Evolutionary conservation across 192 early-diverging fungal species (phyloP).

Genomic region (Backusella tuberculispora): DNA sequence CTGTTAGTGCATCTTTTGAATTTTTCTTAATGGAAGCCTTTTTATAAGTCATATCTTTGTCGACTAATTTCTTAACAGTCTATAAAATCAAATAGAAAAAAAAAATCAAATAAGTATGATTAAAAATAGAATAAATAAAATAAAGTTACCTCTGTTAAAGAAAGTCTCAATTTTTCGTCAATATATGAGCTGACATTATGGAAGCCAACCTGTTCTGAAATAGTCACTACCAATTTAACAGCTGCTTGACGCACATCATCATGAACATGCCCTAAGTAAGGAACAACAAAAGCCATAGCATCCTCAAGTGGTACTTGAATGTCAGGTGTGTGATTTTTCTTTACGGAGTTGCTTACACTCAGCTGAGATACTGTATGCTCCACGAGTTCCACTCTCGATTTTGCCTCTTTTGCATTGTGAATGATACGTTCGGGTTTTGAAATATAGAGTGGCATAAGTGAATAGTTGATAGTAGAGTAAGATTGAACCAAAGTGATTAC

Average conservation of each 20-base stretch:
- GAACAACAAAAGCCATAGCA: conserved; percentile 23
- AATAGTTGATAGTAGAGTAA: neutral
- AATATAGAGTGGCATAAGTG: conserved; percentile 19
- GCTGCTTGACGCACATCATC: conserved; percentile 25
- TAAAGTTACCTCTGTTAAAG: conserved; percentile 12
- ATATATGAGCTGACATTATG: conserved; percentile 20
- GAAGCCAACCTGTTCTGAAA: conserved; percentile 29
- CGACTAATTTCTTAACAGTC: conserved; percentile 21
- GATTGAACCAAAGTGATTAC: conserved; percentile 21
- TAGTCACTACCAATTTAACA: conserved; percentile 18
- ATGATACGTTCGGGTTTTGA: conserved; percentile 31
- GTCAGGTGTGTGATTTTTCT: neutral
- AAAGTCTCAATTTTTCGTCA: neutral
- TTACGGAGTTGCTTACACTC: neutral
- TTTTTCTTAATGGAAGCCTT: neutral
- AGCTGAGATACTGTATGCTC: conserved; percentile 18
- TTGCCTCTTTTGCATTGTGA: conserved; percentile 28
- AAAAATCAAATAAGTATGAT: neutral
- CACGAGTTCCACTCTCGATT: conserved; percentile 27
- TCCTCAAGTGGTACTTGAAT: conserved; percentile 5
- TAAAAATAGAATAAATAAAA: neutral
- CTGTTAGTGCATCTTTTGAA: neutral
- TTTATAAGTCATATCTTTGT: conserved; percentile 7
- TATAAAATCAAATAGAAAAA: neutral
- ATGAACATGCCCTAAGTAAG: conserved; percentile 22